These are phyloP conservation scores for Zhuliangozyma parablackwelliae DNA, from an alignment of 1,139 yeast genomes.

Conservation along the genomic window DNA sequence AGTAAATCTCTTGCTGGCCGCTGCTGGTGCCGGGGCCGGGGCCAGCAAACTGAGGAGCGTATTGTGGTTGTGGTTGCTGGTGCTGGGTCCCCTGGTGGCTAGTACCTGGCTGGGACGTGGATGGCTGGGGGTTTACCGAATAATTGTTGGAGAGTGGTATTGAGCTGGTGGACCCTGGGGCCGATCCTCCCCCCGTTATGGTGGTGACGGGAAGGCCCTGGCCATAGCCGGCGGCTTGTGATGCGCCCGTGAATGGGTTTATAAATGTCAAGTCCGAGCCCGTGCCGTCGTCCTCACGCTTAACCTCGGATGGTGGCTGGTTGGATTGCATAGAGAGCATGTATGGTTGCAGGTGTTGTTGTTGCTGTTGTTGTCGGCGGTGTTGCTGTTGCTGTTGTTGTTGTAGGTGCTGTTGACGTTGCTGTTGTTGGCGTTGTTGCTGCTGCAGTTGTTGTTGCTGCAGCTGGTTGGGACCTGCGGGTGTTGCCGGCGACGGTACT, in stretches of 20 bases:
- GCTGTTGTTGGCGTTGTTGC: constrained; percentile 1
- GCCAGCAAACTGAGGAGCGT: constrained; percentile 1
- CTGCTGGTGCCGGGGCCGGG: constrained; percentile 3
- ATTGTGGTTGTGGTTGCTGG: constrained; percentile 5
- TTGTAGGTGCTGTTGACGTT: background rate
- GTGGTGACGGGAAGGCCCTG: constrained; percentile 3
- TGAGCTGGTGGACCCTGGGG: constrained; percentile 7
- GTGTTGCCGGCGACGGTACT: background rate
- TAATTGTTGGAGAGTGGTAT: constrained; percentile 10
- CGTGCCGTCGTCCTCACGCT: constrained; percentile 14
- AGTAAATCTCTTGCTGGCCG: constrained; percentile 5
- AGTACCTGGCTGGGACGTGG: background rate
- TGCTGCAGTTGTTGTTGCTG: constrained; percentile 1
- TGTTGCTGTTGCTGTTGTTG: too few species aligned
- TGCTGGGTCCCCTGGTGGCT: constrained; percentile 1
- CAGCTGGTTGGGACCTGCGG: background rate
- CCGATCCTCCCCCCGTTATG: constrained; percentile 4
- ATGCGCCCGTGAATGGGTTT: constrained; percentile 17
- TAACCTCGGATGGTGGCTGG: constrained; percentile 3
- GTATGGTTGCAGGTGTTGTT: constrained; percentile 5
- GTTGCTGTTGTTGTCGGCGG: background rate
- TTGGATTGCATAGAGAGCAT: constrained; percentile 3
- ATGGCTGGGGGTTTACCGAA: constrained; percentile 9
- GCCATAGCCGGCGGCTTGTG: too few species aligned
- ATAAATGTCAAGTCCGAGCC: constrained; percentile 15